Conservation (phyloP, 805 yeast genomes). For the Candida cerambycidarum region DNA sequence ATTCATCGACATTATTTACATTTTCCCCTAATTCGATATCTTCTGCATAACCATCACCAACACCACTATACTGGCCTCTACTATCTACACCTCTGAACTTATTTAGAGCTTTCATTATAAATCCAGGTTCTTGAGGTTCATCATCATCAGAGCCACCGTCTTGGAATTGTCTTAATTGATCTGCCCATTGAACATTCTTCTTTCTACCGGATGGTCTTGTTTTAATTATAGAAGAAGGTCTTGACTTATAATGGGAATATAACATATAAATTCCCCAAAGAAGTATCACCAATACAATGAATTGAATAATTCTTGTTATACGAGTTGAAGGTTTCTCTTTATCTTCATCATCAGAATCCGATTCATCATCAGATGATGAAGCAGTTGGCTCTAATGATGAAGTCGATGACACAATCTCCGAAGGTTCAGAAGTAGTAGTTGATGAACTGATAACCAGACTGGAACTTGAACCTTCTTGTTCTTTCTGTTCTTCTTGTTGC, state of each 20-base stretch:
- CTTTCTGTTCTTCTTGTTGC: slow-evolving; percentile 1
- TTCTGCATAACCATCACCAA: slow-evolving; percentile 24
- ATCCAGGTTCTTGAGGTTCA: slow-evolving; percentile 28
- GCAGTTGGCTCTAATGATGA: neutral
- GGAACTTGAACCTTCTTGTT: too few relatives aligned
- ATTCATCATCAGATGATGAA: neutral
- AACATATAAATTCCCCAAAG: slow-evolving; percentile 43
- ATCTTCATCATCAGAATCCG: slow-evolving; percentile 1
- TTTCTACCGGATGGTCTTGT: slow-evolving; percentile 33
- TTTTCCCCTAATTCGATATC: slow-evolving; percentile 46
- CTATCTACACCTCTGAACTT: slow-evolving; percentile 26
- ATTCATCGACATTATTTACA: slow-evolving; percentile 32
- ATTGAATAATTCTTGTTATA: slow-evolving; percentile 40
- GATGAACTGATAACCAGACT: neutral
- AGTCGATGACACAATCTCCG: neutral
- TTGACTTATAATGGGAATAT: slow-evolving; percentile 35
- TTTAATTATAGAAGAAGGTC: slow-evolving; percentile 44
- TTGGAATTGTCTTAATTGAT: slow-evolving; percentile 37
- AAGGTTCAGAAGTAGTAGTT: neutral
- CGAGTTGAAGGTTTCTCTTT: slow-evolving; percentile 7
- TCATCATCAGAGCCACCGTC: slow-evolving; percentile 25
- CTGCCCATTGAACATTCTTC: slow-evolving; percentile 51
- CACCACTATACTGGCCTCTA: slow-evolving; percentile 10
- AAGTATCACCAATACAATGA: slow-evolving; percentile 35
- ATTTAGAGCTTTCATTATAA: slow-evolving; percentile 34